Base-by-base conservation (phyloP, 192 early-diverging fungal species). In the Pilobolus umbonatus region DNA sequence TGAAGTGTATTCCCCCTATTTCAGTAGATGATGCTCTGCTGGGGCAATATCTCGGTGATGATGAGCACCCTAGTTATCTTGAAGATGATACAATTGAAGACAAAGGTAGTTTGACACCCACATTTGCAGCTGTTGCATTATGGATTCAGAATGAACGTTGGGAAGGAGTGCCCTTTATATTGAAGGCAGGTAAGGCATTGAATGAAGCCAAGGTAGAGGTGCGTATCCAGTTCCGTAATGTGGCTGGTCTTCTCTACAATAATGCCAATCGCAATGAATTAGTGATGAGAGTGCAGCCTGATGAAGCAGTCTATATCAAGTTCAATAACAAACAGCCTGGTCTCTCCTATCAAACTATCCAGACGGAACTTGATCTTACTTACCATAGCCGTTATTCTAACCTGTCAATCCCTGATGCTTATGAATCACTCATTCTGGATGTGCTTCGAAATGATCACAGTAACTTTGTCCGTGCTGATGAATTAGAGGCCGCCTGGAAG, bases 281-380 rank as follows among this genome's bases (percentile, higher is more conserved):
- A 19, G 93, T 98, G 12, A 80, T 97, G 53, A 88, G 93, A 35
- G 90, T 98, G 29, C 92, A 96, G 55, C 96, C 96, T 5, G 82
- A 86, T 39, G 96, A 98, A 68, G 89, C 93, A 5, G 86, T 98
- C 12, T 95, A 96, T 73, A 88, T 96, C 77, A 98, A 98, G 75
- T 86, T 94, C 64, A 92, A 88, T 72, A 94, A 90, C 83, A 98
- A 96, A 75, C 82, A 87, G 51, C 96, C 89, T 5, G 96, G 96
- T 6, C 79, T 95, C 44, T 89, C 89, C 2, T 80, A 83, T 71
- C 80, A 88, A 52, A 84, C 90, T 55, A 85, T 87, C 52, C 88
- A 91, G 63, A 91, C 94, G n/a, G 96, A 98, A 73, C 82, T 98
- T 11, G 95, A 98, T 66, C 77, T 98, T 49, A 88, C 91, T 4